These are phyloP conservation scores for Sphagnum contortum DNA, from an alignment of 225 moss, liverwort and hornwort species.

Conservation along the genomic window DNA sequence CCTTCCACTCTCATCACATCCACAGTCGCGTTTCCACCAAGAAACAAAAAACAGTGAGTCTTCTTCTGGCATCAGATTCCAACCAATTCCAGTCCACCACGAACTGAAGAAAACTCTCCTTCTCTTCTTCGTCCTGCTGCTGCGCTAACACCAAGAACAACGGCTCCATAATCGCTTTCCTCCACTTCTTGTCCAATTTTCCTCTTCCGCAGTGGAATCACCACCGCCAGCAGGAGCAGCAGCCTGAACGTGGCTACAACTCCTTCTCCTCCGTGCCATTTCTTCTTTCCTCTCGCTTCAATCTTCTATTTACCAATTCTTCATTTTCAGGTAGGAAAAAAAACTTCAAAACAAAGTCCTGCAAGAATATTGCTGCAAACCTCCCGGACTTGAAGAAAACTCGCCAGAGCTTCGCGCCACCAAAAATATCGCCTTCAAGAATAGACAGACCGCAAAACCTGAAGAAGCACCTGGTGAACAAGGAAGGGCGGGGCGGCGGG, in stretches of 20 bases:
- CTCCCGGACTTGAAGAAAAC: no score
- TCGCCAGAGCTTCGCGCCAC: no score
- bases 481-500: no score
- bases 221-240: constrained; percentile 12
- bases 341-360: no score
- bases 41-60: constrained; percentile 34
- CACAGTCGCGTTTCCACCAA: neutral
- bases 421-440: no score
- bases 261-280: neutral
- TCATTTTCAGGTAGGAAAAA: no score
- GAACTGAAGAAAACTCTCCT: constrained; percentile 19
- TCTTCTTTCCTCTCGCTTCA: constrained; percentile 24
- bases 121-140: constrained; percentile 1
- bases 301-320: no score
- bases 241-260: constrained; percentile 11
- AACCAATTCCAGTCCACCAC: constrained; percentile 13
- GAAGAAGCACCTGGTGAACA: no score
- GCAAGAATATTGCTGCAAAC: no score
- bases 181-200: constrained; percentile 18
- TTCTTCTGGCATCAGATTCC: constrained; percentile 32
- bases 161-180: neutral
- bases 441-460: no score
- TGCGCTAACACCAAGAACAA: neutral
- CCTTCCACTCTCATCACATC: no score
- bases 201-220: neutral